These are phyloP conservation scores for Iodosphaeria phyllophila DNA, from an alignment of 2,329 filamentous ascomycete genomes.

Conservation along the genomic window DNA sequence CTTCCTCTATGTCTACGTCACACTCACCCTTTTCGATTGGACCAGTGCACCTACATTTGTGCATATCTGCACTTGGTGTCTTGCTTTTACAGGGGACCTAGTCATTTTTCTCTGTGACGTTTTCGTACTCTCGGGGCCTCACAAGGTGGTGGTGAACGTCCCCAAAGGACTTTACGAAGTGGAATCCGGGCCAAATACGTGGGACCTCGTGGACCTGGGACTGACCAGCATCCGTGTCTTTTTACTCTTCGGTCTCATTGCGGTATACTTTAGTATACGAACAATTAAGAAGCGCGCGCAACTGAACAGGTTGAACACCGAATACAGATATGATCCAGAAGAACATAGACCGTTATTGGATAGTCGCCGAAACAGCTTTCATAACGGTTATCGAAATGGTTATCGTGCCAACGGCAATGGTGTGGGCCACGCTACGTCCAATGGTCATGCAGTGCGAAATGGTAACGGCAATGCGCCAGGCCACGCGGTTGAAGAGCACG, in stretches of 20 bases:
- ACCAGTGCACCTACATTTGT: slow-evolving; percentile 62
- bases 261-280: slow-evolving; percentile 38
- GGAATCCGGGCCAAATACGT: slow-evolving; percentile 17
- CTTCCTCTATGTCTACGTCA: slow-evolving; percentile 72
- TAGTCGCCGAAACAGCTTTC: slow-evolving; percentile 7
- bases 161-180: slow-evolving; percentile 20
- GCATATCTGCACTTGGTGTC: slow-evolving; percentile 63
- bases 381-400: slow-evolving; percentile 5
- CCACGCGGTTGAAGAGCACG: slow-evolving; percentile 34
- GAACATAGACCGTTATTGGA: slow-evolving; percentile 47
- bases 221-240: slow-evolving; percentile 52
- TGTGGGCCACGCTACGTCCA: too few species aligned
- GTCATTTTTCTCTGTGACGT: slow-evolving; percentile 52
- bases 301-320: slow-evolving; percentile 21
- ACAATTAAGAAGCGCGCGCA: slow-evolving; percentile 21
- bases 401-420: slow-evolving; percentile 2
- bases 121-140: slow-evolving; percentile 46
- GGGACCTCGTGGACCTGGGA: slow-evolving; percentile 46
- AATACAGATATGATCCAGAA: slow-evolving; percentile 19
- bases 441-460: slow-evolving; percentile 5
- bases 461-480: slow-evolving; percentile 6
- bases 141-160: slow-evolving; percentile 39
- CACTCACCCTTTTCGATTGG: slow-evolving; percentile 75
- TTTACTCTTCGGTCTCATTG: slow-evolving; percentile 39
- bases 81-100: slow-evolving; percentile 55